A percentile compares a stretch with the other conserved stretches of the same genome.
Evolutionary conservation across 148 eudicot genomes (phyloP).

Genomic region (Talinum fruticosum): DNA sequence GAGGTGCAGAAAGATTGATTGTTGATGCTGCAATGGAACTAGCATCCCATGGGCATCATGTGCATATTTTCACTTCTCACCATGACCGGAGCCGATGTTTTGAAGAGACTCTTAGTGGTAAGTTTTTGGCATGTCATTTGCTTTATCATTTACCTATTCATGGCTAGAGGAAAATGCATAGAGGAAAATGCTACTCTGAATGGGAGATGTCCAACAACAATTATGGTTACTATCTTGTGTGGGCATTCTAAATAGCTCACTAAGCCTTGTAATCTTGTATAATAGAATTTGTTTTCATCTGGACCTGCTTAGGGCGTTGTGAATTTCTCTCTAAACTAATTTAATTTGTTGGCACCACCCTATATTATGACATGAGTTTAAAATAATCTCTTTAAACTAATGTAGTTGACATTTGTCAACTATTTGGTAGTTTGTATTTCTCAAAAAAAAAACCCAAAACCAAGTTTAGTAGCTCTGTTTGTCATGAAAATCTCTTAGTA

Average conservation of each 20-base stretch:
- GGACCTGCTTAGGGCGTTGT: too few relatives aligned
- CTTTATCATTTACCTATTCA: neutral
- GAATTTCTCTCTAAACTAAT: too few relatives aligned
- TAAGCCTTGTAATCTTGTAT: too few relatives aligned
- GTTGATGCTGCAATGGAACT: constrained; percentile 96
- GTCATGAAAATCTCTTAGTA: too few relatives aligned
- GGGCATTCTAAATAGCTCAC: neutral
- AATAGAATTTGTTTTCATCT: too few relatives aligned
- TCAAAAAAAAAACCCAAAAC: too few relatives aligned
- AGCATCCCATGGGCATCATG: constrained; percentile 70
- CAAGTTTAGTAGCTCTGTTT: too few relatives aligned
- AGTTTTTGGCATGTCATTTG: constrained; percentile 5
- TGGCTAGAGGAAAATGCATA: neutral
- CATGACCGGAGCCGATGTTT: constrained; percentile 85
- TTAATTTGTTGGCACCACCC: too few relatives aligned
- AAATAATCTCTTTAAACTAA: too few relatives aligned
- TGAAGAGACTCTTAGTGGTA: constrained; percentile 87
- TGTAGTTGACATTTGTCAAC: too few relatives aligned
- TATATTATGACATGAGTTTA: too few relatives aligned
- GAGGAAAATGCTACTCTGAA: neutral
- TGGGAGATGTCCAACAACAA: neutral
- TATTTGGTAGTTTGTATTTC: too few relatives aligned
- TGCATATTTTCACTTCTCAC: constrained; percentile 82
- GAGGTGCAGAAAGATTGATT: constrained; percentile 96
- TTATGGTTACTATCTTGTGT: neutral